Percentiles rank a stretch among this genome's conserved stretches.
phyloP scores from a whole-genome alignment of 148 eudicot species.

The Polygonum aviculare region DNA sequence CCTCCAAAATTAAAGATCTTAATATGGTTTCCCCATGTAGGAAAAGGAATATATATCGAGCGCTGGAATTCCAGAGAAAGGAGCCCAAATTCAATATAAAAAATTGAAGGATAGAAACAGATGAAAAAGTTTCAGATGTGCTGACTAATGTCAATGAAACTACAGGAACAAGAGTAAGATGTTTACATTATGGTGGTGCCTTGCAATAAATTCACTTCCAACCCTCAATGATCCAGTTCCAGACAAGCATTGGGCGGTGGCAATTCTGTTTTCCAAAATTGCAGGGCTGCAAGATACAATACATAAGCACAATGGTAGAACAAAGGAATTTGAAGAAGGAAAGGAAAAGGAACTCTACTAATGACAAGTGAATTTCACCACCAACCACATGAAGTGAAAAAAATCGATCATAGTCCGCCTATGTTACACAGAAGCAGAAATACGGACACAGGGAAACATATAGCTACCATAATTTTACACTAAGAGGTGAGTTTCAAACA shows the following conservation, averaged over 20 bases:
- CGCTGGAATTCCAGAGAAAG: slow-evolving; percentile 35
- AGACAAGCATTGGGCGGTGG: slow-evolving; percentile 91
- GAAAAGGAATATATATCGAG: slow-evolving; percentile 70
- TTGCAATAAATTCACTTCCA: slow-evolving; percentile 85
- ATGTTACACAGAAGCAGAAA: no score
- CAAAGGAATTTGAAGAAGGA: neutral
- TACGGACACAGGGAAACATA: no score
- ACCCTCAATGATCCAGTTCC: slow-evolving; percentile 96
- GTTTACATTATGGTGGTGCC: slow-evolving; percentile 76
- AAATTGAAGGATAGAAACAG: neutral
- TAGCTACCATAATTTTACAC: no score
- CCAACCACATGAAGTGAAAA: neutral
- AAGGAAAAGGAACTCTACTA: neutral
- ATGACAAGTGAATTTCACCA: neutral
- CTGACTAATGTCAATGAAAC: neutral
- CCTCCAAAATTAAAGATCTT: slow-evolving; percentile 77
- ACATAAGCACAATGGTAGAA: neutral
- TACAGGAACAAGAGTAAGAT: slow-evolving; percentile 10
- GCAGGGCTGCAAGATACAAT: slow-evolving; percentile 54
- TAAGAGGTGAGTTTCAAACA: no score
- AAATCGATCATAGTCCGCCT: neutral
- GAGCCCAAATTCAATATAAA: neutral
- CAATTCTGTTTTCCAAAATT: slow-evolving; percentile 69
- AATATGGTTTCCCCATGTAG: slow-evolving; percentile 97
- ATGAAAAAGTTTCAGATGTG: neutral